Base-by-base conservation (phyloP, 2,329 filamentous ascomycete species). In the Sporothrix euskadiensis region DNA sequence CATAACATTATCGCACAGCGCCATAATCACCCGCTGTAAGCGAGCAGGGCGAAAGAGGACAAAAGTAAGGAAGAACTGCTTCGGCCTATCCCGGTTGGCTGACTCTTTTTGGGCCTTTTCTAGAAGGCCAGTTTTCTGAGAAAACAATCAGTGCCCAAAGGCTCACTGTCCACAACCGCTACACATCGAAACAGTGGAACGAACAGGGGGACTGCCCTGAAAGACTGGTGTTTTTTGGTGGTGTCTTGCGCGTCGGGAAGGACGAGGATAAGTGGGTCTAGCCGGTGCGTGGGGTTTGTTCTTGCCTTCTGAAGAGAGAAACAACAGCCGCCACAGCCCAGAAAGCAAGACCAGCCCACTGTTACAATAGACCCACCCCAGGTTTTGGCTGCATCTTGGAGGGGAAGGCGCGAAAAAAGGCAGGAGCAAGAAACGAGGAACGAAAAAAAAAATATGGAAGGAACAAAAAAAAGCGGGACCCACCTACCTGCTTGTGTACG, bases 241-340 rank as follows among this genome's bases (percentile, higher is more conserved):
- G 22, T 56, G 52, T 30, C 52, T 26, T 56, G 52, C 22, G 57
- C 32, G 12, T 39, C 61, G 61, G 61, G 61, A 66, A 66, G 61
- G 39, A 47, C 61, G 41, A 66, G 14, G 3, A 16, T 12, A 12
- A 30, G 61, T 66, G 61, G 61, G 61, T 66, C 61, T 30, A 30
- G 39, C 61, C 61, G 61, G 39, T 47, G 12, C 61, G 12, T 66
- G 61, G 61, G 61, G 61, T 47, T 22, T 2, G 4, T 16, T 16
- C 52, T 22, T 56, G 9, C 52, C 12, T 47, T 4, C 19, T 2
- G 19, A 54, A 49, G 9, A 22, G 26, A n/a, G 6, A 32, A 32
- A 65, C 49, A 47, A 32, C 41, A 68, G 63, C 63, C 41, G 41
- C 63, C 63, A 47, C 39, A 65, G 59, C 35, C 59, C 35, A 63